Evolutionary conservation across 495 filamentous ascomycete genomes (phyloP), one percentile per base, ranked within the genome.

Genomic region (Trichoderma parareesei): DNA sequence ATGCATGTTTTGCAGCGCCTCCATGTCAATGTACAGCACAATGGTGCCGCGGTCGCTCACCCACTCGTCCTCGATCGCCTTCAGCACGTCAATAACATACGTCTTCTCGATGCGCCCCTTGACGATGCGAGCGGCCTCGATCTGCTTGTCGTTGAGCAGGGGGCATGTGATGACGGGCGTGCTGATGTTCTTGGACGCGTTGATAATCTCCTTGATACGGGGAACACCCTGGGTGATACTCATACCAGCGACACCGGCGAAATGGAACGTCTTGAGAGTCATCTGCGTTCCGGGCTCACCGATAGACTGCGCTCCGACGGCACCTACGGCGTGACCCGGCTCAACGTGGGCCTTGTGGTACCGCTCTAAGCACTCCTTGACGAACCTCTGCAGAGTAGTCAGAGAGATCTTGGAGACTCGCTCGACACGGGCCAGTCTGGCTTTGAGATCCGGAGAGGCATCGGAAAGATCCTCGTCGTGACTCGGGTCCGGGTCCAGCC

Each of bases 191-290:
- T 89, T 93, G 10, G 90, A 93, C 7, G 94, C 94, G 76, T 98
- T 98, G 84, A 98, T 98, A 71, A 98, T 98, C 82, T 98, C 94
- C 78, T 98, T 98, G 75, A 98, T 98, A 85, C 94, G 94, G 2
- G 94, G 94, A 2, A 98, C 94, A 88, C 94, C 94, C 72, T 96
- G 91, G 0, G 95, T 98, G 70, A 98, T 94, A 82, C 90, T 95
- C 93, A 98, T 97, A 71, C 92, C 92, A 35, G 93, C 95, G 67
- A 98, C 95, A 89, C 94, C 94, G 71, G 94, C 94, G 79, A 98
- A 98, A 88, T 98, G 94, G 87, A 98, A 98, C 74, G 94, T 98
- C 78, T 98, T 98, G 70, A 98, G 80, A 2, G 94, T 98, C 95
- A 98, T 98, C 76, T 98, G 95, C 4, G 95, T 98, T 73, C 95